Percentiles rank a stretch among this genome's conserved stretches.
phyloP scores from a whole-genome alignment of 768 basidiomycete species.

The Tubosaeta sp. region DNA sequence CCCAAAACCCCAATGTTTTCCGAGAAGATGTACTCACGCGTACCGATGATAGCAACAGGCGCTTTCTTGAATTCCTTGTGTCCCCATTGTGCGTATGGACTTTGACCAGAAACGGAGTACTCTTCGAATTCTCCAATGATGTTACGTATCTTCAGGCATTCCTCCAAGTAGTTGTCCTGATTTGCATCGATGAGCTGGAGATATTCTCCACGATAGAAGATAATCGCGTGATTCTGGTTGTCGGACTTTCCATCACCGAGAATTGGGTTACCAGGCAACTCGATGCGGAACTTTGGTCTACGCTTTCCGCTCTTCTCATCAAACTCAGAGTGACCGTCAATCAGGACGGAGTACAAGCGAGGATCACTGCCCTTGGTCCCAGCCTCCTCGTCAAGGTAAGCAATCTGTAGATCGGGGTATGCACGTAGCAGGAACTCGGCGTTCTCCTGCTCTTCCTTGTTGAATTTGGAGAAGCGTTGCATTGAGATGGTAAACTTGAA shows the following conservation, averaged over 20 bases:
- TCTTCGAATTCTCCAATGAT: constrained; percentile 98
- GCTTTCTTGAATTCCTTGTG: constrained; percentile 88
- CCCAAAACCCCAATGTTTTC: constrained; percentile 99
- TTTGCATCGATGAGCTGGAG: constrained; percentile 99
- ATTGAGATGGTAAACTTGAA: constrained; percentile 98
- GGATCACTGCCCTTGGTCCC: constrained; percentile 86
- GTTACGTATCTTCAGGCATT: constrained; percentile 98
- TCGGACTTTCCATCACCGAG: constrained; percentile 99
- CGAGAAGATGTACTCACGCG: constrained; percentile 99
- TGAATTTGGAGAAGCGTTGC: constrained; percentile 99
- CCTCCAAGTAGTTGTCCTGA: constrained; percentile 99
- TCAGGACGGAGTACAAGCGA: constrained; percentile 84
- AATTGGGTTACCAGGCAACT: constrained; percentile 97
- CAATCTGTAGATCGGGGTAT: constrained; percentile 97
- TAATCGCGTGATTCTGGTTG: constrained; percentile 99
- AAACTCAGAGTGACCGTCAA: constrained; percentile 96
- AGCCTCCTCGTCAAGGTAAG: constrained; percentile 95
- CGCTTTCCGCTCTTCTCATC: constrained; percentile 84
- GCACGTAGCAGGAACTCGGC: constrained; percentile 97
- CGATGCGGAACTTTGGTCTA: constrained; percentile 95
- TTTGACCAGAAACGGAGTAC: constrained; percentile 84
- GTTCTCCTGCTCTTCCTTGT: constrained; percentile 98
- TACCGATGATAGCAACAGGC: constrained; percentile 96
- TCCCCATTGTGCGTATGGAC: constrained; percentile 94
- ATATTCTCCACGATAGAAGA: constrained; percentile 99